phyloP scores from a whole-genome alignment of 2,329 filamentous ascomycete genomes.

The Alternaria ventricosa region DNA sequence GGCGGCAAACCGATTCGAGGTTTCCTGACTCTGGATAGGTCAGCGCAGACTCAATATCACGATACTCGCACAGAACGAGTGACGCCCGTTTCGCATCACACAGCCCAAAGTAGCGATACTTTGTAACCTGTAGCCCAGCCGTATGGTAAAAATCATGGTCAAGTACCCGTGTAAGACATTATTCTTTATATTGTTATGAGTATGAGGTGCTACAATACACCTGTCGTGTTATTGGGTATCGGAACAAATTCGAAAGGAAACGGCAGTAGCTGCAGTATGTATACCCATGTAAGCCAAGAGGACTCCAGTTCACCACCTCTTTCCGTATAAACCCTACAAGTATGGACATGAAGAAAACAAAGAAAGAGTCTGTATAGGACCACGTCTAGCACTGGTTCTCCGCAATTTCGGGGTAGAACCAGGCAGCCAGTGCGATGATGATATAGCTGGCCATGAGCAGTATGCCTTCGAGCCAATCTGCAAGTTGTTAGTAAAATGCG shows the following conservation, averaged over 20 bases:
- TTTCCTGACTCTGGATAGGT: too few relatives aligned
- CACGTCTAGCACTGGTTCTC: slow-evolving; percentile 24
- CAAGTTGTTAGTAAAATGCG: slow-evolving; percentile 22
- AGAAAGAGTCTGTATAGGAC: neutral
- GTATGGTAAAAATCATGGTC: too few relatives aligned
- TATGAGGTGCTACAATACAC: slow-evolving; percentile 1
- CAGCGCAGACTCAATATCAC: too few relatives aligned
- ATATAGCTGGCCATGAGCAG: slow-evolving; percentile 66
- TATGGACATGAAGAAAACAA: slow-evolving; percentile 1
- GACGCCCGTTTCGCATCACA: neutral
- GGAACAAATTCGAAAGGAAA: slow-evolving; percentile 1
- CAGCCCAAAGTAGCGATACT: neutral
- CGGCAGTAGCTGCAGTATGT: neutral
- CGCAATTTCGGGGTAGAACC: slow-evolving; percentile 53
- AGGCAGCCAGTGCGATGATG: slow-evolving; percentile 67
- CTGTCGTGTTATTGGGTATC: slow-evolving; percentile 15
- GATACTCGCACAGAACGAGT: too few relatives aligned
- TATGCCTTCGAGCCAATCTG: slow-evolving; percentile 66
- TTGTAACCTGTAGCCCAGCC: neutral
- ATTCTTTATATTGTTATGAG: neutral
- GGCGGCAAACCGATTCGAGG: too few relatives aligned
- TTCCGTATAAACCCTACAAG: neutral
- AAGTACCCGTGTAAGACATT: neutral
- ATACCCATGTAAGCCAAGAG: neutral
- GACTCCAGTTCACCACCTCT: neutral